Conservation (phyloP, 768 basidiomycete genomes). For the Neoboletus brunneissimus region DNA sequence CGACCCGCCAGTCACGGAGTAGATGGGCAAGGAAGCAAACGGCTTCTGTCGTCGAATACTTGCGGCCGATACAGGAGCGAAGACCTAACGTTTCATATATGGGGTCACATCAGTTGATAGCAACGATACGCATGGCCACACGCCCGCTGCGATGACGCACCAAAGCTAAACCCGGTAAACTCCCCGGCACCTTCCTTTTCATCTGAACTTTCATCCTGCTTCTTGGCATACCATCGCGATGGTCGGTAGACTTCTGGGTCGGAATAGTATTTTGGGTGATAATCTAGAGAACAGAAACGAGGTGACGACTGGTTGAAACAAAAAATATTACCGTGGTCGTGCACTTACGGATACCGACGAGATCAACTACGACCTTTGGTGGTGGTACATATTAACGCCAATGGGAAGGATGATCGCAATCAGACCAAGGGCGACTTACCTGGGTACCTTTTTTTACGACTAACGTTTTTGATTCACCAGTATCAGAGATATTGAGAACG, state of each 20-base stretch:
- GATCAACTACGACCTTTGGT: conserved; percentile 23
- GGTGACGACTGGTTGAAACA: not conserved
- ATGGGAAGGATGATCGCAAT: too few species aligned
- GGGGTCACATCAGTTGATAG: not conserved
- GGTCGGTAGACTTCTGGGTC: conserved; percentile 38
- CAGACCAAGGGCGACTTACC: conserved; percentile 1
- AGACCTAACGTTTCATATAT: conserved; percentile 34
- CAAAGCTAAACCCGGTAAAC: conserved; percentile 19
- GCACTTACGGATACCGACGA: conserved; percentile 30
- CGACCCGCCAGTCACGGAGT: conserved; percentile 50
- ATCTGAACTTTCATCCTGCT: not conserved
- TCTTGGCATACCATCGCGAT: conserved; percentile 36
- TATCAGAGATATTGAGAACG: conserved; percentile 15
- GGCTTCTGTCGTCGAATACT: conserved; percentile 50
- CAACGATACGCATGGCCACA: not conserved
- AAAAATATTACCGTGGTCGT: not conserved
- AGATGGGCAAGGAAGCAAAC: conserved; percentile 53
- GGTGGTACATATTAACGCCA: not conserved
- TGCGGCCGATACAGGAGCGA: conserved; percentile 51
- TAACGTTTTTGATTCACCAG: conserved; percentile 8
- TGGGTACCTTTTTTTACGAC: conserved; percentile 20
- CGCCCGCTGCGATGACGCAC: not conserved
- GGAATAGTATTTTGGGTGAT: conserved; percentile 33
- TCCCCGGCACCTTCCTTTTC: conserved; percentile 3
- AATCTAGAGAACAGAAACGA: conserved; percentile 22